Percentiles rank a stretch among this genome's conserved stretches.
phyloP scores from a whole-genome alignment of 768 basidiomycete genomes.

The Leucosporidium creatinivorum region DNA sequence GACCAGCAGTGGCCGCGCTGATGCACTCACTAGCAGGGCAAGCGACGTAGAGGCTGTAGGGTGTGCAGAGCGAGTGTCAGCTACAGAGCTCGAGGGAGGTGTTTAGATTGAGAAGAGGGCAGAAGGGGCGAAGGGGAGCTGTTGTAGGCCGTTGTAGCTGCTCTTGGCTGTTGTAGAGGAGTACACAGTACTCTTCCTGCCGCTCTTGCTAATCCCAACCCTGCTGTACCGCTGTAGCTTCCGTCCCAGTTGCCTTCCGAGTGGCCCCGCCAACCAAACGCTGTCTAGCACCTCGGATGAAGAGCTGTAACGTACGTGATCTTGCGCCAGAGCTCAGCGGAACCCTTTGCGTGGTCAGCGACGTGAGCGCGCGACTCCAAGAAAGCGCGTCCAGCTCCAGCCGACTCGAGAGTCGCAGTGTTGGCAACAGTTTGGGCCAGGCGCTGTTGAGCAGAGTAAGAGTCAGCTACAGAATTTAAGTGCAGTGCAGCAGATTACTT shows the following conservation, averaged over 20 bases:
- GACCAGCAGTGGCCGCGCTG: too few relatives aligned
- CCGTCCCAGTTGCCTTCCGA: neutral
- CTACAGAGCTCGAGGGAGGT: neutral
- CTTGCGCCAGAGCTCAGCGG: slow-evolving; percentile 32
- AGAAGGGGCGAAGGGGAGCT: neutral
- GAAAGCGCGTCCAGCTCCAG: too few relatives aligned
- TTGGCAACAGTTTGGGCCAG: too few relatives aligned
- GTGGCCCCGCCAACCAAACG: neutral
- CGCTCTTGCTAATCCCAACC: neutral
- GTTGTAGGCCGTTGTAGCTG: neutral
- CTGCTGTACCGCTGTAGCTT: neutral
- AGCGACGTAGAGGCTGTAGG: slow-evolving; percentile 2
- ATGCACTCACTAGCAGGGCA: neutral
- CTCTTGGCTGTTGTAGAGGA: neutral
- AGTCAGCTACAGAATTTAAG: too few relatives aligned
- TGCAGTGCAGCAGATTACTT: too few relatives aligned
- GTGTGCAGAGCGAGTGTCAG: neutral
- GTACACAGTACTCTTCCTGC: neutral
- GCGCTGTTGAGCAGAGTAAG: too few relatives aligned
- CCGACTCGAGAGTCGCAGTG: too few relatives aligned
- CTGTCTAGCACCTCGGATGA: neutral
- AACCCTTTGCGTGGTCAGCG: slow-evolving; percentile 14
- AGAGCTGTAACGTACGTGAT: slow-evolving; percentile 22
- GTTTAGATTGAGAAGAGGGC: neutral
- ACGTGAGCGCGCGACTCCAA: too few relatives aligned